Percentiles rank a stretch among this genome's conserved stretches.
Evolutionary conservation across 495 filamentous ascomycete genomes (phyloP).

Genomic region (Aspergillus carlsbadensis): DNA sequence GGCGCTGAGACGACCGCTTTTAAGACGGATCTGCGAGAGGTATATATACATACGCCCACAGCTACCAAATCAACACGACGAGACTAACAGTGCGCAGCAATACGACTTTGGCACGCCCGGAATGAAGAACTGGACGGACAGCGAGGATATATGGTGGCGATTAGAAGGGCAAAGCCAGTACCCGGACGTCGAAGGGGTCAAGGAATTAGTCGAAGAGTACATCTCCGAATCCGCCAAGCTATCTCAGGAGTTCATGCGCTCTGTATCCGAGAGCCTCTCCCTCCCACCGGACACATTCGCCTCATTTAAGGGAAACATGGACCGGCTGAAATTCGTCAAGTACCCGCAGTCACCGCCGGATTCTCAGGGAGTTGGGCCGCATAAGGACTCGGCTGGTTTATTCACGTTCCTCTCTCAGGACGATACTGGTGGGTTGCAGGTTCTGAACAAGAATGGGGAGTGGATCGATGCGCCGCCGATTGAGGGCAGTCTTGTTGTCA

Average conservation of each 20-base stretch:
- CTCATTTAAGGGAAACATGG: conserved; percentile 81
- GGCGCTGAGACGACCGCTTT: conserved; percentile 48
- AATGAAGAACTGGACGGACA: conserved; percentile 45
- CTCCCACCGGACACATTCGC: conserved; percentile 71
- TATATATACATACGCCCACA: conserved; percentile 1
- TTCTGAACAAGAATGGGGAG: conserved; percentile 47
- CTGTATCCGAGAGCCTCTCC: conserved; percentile 81
- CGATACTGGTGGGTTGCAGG: conserved; percentile 47
- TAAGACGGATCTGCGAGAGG: conserved; percentile 43
- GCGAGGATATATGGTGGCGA: conserved; percentile 73
- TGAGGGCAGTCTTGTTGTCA: conserved; percentile 51
- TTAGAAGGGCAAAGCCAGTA: conserved; percentile 45
- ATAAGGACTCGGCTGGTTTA: conserved; percentile 81
- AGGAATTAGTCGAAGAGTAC: conserved; percentile 77
- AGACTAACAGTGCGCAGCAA: conserved; percentile 28
- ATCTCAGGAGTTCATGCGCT: conserved; percentile 68
- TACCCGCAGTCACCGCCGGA: conserved; percentile 72
- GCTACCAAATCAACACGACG: background rate
- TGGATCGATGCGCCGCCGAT: conserved; percentile 52
- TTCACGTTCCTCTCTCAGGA: conserved; percentile 58
- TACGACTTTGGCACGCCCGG: conserved; percentile 44
- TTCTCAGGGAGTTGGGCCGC: conserved; percentile 76
- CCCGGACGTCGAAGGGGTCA: conserved; percentile 56
- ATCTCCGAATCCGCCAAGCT: conserved; percentile 69
- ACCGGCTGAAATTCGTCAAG: conserved; percentile 92